phyloP scores from a whole-genome alignment of 1,284 basidiomycete genomes.

The Tetrapyrgos nigripes region DNA sequence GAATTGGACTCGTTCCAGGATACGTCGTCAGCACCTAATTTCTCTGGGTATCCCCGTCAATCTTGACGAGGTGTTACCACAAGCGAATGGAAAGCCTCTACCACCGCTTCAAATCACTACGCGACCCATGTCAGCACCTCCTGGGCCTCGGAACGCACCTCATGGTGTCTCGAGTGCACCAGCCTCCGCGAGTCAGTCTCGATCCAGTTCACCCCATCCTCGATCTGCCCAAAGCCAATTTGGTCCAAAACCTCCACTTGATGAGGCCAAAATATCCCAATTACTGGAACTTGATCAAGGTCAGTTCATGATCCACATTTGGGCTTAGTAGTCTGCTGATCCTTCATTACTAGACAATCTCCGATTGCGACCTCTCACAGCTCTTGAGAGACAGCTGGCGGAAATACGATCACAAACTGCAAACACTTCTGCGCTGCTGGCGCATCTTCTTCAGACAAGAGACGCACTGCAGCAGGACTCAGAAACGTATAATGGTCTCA shows the following conservation, averaged over 20 bases:
- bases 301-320: slow-evolving; percentile 37
- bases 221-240: slow-evolving; percentile 53
- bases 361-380: slow-evolving; percentile 69
- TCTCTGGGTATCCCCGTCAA: slow-evolving; percentile 92
- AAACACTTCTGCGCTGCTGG: slow-evolving; percentile 75
- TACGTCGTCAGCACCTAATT: slow-evolving; percentile 88
- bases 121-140: slow-evolving; percentile 81
- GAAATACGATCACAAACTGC: slow-evolving; percentile 75
- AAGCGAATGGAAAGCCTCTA: slow-evolving; percentile 70
- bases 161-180: slow-evolving; percentile 41
- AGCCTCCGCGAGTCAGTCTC: slow-evolving; percentile 47
- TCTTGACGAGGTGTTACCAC: slow-evolving; percentile 88
- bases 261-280: slow-evolving; percentile 67
- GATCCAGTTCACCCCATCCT: slow-evolving; percentile 43
- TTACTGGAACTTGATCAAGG: slow-evolving; percentile 75
- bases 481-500: slow-evolving; percentile 83
- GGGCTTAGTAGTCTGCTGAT: not conserved
- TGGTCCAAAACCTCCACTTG: slow-evolving; percentile 75
- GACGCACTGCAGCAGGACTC: slow-evolving; percentile 89
- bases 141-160: slow-evolving; percentile 56
- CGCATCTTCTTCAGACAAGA: slow-evolving; percentile 81
- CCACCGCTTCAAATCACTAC: slow-evolving; percentile 85
- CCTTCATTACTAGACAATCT: slow-evolving; percentile 61
- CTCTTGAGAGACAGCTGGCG: slow-evolving; percentile 68
- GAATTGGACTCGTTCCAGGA: slow-evolving; percentile 91